A percentile compares a stretch with the other conserved stretches of the same genome.
These are phyloP conservation scores for Amanita fuliginea DNA, from an alignment of 768 basidiomycete genomes.

Conservation along the genomic window DNA sequence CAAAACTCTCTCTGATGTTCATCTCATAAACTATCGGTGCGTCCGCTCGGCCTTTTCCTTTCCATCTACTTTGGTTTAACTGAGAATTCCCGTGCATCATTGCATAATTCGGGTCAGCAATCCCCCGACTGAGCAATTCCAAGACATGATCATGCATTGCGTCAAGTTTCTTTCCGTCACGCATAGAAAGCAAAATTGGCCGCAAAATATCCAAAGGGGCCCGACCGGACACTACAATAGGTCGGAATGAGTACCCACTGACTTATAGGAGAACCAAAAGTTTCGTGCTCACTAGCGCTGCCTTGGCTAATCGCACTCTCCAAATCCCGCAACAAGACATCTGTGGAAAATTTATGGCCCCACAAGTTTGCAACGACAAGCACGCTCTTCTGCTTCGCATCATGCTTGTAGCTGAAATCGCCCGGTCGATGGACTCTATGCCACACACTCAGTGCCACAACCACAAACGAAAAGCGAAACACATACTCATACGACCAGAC, in stretches of 20 bases:
- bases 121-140: background rate
- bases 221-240: constrained; percentile 25
- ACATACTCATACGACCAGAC: constrained; percentile 71
- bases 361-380: constrained; percentile 51
- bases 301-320: constrained; percentile 3
- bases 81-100: background rate
- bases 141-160: constrained; percentile 8
- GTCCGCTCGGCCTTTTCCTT: background rate
- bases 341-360: constrained; percentile 13
- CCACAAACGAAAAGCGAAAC: background rate
- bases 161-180: constrained; percentile 16
- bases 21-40: constrained; percentile 12
- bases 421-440: constrained; percentile 48
- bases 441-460: background rate
- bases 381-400: constrained; percentile 47
- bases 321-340: background rate
- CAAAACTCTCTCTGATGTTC: constrained; percentile 33
- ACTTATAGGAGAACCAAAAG: background rate
- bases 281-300: constrained; percentile 20
- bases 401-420: constrained; percentile 77
- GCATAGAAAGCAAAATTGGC: constrained; percentile 36
- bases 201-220: constrained; percentile 42
- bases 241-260: background rate
- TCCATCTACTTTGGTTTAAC: background rate
- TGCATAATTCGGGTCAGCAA: background rate